Base-by-base conservation (phyloP, 805 yeast species). In the Spathaspora sp. region DNA sequence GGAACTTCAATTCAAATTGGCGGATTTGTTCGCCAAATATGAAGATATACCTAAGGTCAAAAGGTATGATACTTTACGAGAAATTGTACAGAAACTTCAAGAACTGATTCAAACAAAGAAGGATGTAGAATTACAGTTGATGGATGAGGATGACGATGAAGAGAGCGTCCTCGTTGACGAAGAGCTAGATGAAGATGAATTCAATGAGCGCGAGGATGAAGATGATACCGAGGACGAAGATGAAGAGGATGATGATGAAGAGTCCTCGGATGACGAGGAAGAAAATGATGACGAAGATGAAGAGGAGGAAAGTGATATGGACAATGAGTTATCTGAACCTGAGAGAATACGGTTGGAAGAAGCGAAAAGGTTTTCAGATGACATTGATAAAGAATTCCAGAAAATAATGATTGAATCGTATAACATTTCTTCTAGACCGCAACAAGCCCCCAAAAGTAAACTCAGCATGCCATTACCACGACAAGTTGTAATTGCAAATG, bases 361-460 rank as follows among this genome's bases (percentile, higher is more conserved):
- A 49, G 80, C 79, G 51, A 64, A 61, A 31, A 73, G 73, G 53
- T 74, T 81, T 26, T 78, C 74, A 31, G 79, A 75, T 3, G 81
- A 77, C 35, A 55, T 87, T 47, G 89, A 85, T 39, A 74, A 67
- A 48, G 87, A 85, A 57, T 80, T 82, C 53, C 78, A 78, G 52
- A 69, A 65, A 48, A 64, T 86, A 60, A 70, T 84, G 53, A 59
- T 68, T n/a, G 84, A 81, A 18, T 75, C 87, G 9, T 67, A 80
- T 52, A 78, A 72, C 23, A 17, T 10, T 17, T 49, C 52, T 17
- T 63, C 70, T 65, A 54, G 65, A 62, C 46, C 67, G 64, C 40
- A 66, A 59, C 47, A 49, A 53, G 52, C 46, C 11, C 19, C 50
- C 1, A 48, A 47, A n/a, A 49, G 39, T 19, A 50, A 52, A 32